Conservation (phyloP, 1,284 basidiomycete genomes). For the Bjerkandera adusta region DNA sequence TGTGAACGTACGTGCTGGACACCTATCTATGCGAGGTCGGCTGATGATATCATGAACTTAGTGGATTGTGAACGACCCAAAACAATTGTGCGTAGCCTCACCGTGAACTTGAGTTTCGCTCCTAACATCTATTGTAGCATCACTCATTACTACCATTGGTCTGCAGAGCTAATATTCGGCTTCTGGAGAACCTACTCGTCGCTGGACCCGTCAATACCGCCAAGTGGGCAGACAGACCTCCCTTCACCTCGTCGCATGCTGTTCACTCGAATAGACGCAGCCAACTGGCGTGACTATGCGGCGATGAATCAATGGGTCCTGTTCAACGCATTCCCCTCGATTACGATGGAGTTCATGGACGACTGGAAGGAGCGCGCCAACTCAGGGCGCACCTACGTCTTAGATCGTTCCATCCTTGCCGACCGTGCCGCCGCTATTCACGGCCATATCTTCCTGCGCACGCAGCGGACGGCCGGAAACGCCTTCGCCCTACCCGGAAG, state of each 20-base stretch:
- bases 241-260: slow-evolving; percentile 72
- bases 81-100: slow-evolving; percentile 66
- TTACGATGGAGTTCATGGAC: slow-evolving; percentile 69
- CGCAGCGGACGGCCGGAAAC: slow-evolving; percentile 72
- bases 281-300: slow-evolving; percentile 86
- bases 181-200: slow-evolving; percentile 87
- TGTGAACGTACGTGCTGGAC: slow-evolving; percentile 53
- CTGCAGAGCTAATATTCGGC: slow-evolving; percentile 86
- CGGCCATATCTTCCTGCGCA: slow-evolving; percentile 63
- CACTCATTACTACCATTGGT: slow-evolving; percentile 82
- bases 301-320: slow-evolving; percentile 80
- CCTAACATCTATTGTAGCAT: slow-evolving; percentile 42
- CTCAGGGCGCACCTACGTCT: slow-evolving; percentile 69
- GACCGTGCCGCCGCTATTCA: slow-evolving; percentile 83
- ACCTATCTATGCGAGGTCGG: slow-evolving; percentile 5
- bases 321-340: slow-evolving; percentile 73
- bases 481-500: slow-evolving; percentile 74
- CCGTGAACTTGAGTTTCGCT: background rate
- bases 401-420: slow-evolving; percentile 79
- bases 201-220: slow-evolving; percentile 66
- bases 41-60: slow-evolving; percentile 27
- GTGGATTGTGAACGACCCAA: slow-evolving; percentile 80
- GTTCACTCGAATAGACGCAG: slow-evolving; percentile 69
- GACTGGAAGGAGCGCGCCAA: slow-evolving; percentile 80
- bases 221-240: slow-evolving; percentile 64